Base-by-base conservation (phyloP, 306 rosid genomes). In the Quercus agrifolia region DNA sequence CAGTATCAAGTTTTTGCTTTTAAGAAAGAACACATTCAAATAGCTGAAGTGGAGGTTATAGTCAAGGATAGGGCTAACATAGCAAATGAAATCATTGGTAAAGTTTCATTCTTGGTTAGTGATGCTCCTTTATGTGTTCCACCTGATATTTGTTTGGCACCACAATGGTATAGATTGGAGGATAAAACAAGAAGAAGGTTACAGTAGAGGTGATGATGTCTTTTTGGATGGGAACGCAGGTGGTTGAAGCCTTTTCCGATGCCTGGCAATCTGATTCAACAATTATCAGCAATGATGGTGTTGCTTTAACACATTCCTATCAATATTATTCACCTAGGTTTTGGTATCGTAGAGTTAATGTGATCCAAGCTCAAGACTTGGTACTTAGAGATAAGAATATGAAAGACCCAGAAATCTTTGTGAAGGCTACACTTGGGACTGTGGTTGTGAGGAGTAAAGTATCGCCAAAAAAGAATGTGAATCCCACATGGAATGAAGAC, bases 261-360 rank as follows among this genome's bases (percentile, higher is more conserved):
- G 77, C 90, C 57, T 82, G 86, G 85, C 63, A 82, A 71, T 87
- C 90, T 3, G 72, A 85, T 70, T 52, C 79, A 1, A 78, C 82
- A 1, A 56, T 30, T 0, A 70, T 66, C 18, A 80, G 66, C 5
- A 70, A 54, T n/a, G 79, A 38, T 6, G 10, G 41, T 41, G 56
- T 41, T 38, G 44, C 44, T 56, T 56, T 19, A 46, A 75, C 80
- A 19, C 73, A 79, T 67, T 81, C 89, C 20, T 81, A 89, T 71
- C 80, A 85, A 1, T 87, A 89, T 15, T 72, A 79, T 69, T 75
- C 84, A 0, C 80, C 84, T 41, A 75, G 64, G 71, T 80, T 81
- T 81, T 81, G 80, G 79, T 80, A 74, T 38, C 44, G 7, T 38
- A 38, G 44, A 38, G 44, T 38, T 1, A 38, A 38, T 38, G 9